Conservation (phyloP, 139 green algal species). For the Ettlia oleoabundans region DNA sequence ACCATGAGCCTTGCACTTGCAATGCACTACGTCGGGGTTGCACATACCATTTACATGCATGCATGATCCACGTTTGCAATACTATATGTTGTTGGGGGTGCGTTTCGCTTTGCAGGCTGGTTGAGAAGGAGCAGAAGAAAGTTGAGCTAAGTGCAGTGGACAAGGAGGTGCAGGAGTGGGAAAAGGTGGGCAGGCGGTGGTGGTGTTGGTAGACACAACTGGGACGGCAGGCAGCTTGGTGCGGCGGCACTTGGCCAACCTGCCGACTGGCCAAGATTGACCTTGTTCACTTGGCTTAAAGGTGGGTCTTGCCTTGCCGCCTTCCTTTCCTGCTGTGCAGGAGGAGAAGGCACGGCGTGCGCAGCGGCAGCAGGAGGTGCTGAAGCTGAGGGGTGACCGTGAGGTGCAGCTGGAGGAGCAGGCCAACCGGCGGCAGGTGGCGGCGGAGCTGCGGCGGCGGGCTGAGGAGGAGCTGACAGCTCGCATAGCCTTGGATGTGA, state of each 20-base stretch:
- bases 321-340: not conserved
- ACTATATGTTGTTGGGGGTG: not conserved
- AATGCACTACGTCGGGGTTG: no score
- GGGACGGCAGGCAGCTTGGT: no score
- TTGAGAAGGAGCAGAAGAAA: conserved; percentile 17
- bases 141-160: conserved; percentile 10
- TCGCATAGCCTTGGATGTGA: conserved; percentile 17
- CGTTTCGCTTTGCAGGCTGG: not conserved
- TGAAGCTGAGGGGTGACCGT: conserved; percentile 14
- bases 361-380: not conserved
- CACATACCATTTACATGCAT: no score
- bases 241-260: no score
- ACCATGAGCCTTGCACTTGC: no score
- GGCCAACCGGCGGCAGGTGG: conserved; percentile 4
- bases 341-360: not conserved
- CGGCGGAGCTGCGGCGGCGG: conserved; percentile 13
- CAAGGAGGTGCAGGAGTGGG: conserved; percentile 7
- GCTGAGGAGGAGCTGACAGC: conserved; percentile 26
- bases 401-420: conserved; percentile 38
- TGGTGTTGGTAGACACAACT: no score
- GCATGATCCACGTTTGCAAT: no score
- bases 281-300: no score
- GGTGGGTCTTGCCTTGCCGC: no score
- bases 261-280: no score
- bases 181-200: no score